phyloP scores from a whole-genome alignment of 345 rosid genomes.

The Brassica carinata region DNA sequence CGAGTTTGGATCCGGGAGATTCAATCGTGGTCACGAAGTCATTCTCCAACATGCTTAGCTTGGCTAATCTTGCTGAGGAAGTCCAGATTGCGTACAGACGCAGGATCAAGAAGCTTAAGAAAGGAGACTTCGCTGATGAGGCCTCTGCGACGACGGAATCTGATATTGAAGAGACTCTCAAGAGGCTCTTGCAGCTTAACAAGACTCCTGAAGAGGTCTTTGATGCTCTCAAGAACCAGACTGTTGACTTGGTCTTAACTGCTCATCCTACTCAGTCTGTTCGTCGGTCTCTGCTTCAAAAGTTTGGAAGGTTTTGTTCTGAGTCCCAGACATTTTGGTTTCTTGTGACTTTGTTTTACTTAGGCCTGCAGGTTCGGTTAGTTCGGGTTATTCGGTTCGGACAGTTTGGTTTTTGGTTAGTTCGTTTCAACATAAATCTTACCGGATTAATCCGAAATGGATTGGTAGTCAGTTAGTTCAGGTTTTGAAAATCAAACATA shows the following conservation, averaged over 20 bases:
- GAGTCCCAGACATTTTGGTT: not conserved
- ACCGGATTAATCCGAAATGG: not conserved
- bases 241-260: constrained; percentile 89
- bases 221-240: constrained; percentile 95
- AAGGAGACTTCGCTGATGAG: constrained; percentile 88
- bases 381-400: not conserved
- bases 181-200: constrained; percentile 80
- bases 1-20: constrained; percentile 92
- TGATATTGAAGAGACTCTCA: constrained; percentile 89
- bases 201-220: constrained; percentile 91
- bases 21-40: constrained; percentile 86
- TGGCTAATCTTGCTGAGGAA: constrained; percentile 97
- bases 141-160: constrained; percentile 85
- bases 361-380: not conserved
- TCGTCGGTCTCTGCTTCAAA: constrained; percentile 93
- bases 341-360: not conserved
- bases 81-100: constrained; percentile 92
- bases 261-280: constrained; percentile 99
- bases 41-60: constrained; percentile 92
- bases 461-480: not conserved
- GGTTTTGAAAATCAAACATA: too few species aligned
- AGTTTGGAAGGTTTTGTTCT: constrained; percentile 72
- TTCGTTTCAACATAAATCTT: not conserved
- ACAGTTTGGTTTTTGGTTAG: not conserved
- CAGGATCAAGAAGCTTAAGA: constrained; percentile 72